Base-by-base conservation (phyloP, 2,329 filamentous ascomycete species). In the Colletotrichum sp. region DNA sequence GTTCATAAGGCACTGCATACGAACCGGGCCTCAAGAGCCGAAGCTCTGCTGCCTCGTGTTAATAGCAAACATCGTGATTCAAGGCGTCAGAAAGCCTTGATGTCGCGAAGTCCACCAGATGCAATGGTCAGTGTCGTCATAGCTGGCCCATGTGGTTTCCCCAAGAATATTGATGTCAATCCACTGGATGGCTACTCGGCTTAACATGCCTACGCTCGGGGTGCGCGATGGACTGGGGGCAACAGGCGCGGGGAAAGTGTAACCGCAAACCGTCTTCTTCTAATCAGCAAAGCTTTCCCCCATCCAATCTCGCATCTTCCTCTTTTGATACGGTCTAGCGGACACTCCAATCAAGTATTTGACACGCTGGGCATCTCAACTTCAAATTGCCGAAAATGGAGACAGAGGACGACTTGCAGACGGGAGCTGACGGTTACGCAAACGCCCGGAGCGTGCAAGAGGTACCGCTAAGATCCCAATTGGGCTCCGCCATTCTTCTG, bases 401-500 rank as follows among this genome's bases (percentile, higher is more conserved):
- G 64, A 73, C 15, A 43, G 36, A 65, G n/a, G 39, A 48, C 70
- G 64, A n/a, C 64, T 60, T 60, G 74, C 70, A 43, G 34, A 34
- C 72, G 26, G 24, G 39, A 30, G 65, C 43, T 76, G 70, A 52
- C 34, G 18, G 57, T 71, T 73, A 73, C 55, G 73, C 69, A 63
- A 34, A 72, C 70, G 28, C 57, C 71, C 70, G 61, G 59, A 36
- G 70, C 48, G 60, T 67, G 59, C 18, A 52, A 59, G 32, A 16
- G n/a, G 43, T 30, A 24, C 34, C 67, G 43, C 70, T 74, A 34
- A 55, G 28, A 65, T 64, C 59, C 70, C 36, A 59, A 68, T 69
- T 52, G 70, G 70, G 74, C 74, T 69, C 74, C 74, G 74, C 74
- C 65, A 43, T 76, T 76, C 72, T 61, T 65, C 18, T 21, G 59